A percentile compares a stretch with the other conserved stretches of the same genome.
Evolutionary conservation across 2,329 filamentous ascomycete genomes (phyloP).

Genomic region (Phyllosticta citribraziliensis): DNA sequence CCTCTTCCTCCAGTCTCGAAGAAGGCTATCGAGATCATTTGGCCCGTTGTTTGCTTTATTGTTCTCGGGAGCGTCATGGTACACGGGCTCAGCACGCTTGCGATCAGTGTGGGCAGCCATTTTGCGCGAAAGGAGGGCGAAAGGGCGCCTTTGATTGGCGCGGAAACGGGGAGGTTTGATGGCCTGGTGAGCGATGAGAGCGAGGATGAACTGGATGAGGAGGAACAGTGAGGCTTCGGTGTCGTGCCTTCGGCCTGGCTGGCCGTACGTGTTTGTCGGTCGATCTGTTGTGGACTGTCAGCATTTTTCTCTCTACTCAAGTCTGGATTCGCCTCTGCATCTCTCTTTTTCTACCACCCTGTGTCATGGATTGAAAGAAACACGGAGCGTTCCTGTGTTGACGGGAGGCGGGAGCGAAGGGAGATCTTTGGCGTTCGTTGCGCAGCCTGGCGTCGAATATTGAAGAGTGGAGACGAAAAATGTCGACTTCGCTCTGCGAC

Average conservation of each 20-base stretch:
- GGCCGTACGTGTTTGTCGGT: neutral
- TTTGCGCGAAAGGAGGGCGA: slow-evolving; percentile 37
- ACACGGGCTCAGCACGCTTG: slow-evolving; percentile 44
- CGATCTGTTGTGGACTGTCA: neutral
- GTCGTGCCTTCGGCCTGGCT: neutral
- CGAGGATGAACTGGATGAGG: slow-evolving; percentile 14
- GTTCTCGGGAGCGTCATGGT: slow-evolving; percentile 45
- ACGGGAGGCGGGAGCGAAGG: too few relatives aligned
- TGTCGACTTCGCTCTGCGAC: too few relatives aligned
- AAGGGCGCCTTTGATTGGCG: slow-evolving; percentile 40
- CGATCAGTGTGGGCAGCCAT: slow-evolving; percentile 40
- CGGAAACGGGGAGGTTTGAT: slow-evolving; percentile 40
- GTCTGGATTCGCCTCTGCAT: too few relatives aligned
- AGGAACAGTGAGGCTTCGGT: slow-evolving; percentile 6
- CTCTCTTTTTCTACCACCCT: too few relatives aligned
- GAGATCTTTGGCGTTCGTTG: too few relatives aligned
- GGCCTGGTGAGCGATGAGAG: slow-evolving; percentile 40
- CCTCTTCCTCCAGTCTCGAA: slow-evolving; percentile 24
- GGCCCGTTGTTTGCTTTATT: slow-evolving; percentile 46
- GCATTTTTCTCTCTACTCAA: too few relatives aligned
- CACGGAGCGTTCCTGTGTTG: too few relatives aligned
- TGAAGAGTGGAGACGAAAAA: too few relatives aligned
- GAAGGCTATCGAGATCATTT: slow-evolving; percentile 37
- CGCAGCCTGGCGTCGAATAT: too few relatives aligned
- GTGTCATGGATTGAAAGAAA: too few relatives aligned